A percentile compares a stretch with the other conserved stretches of the same genome.
Conservation (phyloP, 2,329 filamentous ascomycete genomes). For the Diaporthe citriasiana region DNA sequence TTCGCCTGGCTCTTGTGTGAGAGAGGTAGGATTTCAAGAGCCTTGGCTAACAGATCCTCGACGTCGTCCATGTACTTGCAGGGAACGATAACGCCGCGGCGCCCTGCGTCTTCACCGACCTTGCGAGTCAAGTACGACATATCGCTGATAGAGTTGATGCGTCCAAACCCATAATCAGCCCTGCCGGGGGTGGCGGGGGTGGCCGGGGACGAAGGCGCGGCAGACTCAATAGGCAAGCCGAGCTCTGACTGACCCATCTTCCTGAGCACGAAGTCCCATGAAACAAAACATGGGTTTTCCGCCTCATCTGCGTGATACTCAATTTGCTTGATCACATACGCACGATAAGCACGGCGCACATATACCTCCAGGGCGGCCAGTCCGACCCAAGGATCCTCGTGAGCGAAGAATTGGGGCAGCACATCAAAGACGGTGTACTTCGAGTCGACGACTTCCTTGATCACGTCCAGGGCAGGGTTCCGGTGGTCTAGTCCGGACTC, state of each 20-base stretch:
- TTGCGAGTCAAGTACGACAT: conserved; percentile 89
- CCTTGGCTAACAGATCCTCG: conserved; percentile 87
- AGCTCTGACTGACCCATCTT: conserved; percentile 95
- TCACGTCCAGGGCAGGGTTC: conserved; percentile 88
- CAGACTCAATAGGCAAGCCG: conserved; percentile 83
- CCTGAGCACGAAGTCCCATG: conserved; percentile 95
- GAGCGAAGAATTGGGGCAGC: conserved; percentile 92
- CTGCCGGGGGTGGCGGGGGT: conserved; percentile 62
- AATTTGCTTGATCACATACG: conserved; percentile 90
- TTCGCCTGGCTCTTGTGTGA: conserved; percentile 57
- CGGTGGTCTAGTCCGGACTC: conserved; percentile 98
- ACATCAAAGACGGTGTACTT: conserved; percentile 99
- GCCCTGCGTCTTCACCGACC: conserved; percentile 80
- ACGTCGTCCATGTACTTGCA: conserved; percentile 95
- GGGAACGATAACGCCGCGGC: conserved; percentile 95
- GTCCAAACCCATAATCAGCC: conserved; percentile 76
- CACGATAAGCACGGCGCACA: conserved; percentile 95
- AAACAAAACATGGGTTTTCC: conserved; percentile 78
- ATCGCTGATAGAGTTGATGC: conserved; percentile 95
- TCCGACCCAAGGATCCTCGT: conserved; percentile 94
- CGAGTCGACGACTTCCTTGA: conserved; percentile 98
- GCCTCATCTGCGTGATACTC: conserved; percentile 87
- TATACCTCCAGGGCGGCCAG: conserved; percentile 96
- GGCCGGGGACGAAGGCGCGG: conserved; percentile 86
- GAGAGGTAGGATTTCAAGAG: conserved; percentile 85